A percentile compares a stretch with the other conserved stretches of the same genome.
phyloP scores from a whole-genome alignment of 2,329 filamentous ascomycete species.

The Paecilomyces variotii region DNA sequence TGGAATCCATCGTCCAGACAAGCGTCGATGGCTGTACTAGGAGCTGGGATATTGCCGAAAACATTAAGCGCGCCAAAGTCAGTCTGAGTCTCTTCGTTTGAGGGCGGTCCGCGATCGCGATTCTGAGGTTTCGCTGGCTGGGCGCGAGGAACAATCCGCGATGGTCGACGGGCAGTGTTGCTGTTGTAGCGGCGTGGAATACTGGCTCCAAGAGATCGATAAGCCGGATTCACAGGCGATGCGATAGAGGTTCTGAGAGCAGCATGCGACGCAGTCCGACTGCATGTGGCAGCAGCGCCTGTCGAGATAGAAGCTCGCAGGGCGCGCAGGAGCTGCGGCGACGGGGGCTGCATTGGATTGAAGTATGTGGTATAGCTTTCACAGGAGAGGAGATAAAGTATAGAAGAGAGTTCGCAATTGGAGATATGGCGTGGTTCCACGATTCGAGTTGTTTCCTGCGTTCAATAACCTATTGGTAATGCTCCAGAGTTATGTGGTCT shows the following conservation, averaged over 20 bases:
- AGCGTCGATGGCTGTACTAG: slow-evolving; percentile 74
- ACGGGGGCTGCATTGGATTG: slow-evolving; percentile 32
- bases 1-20: slow-evolving; percentile 79
- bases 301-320: slow-evolving; percentile 27
- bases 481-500: background rate
- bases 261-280: background rate
- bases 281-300: background rate
- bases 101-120: slow-evolving; percentile 54
- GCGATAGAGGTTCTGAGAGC: background rate
- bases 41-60: slow-evolving; percentile 63
- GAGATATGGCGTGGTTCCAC: background rate
- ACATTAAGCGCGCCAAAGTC: slow-evolving; percentile 74
- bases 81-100: slow-evolving; percentile 55
- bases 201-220: background rate
- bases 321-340: slow-evolving; percentile 33
- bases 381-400: background rate
- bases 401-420: background rate
- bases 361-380: background rate
- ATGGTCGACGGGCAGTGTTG: slow-evolving; percentile 15
- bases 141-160: slow-evolving; percentile 24
- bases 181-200: slow-evolving; percentile 15
- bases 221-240: background rate
- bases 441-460: no score
- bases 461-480: background rate
- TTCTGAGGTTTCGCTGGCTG: slow-evolving; percentile 32